Base-by-base conservation (phyloP, 73 alveolate species). In the Symbiodinium natans region DNA sequence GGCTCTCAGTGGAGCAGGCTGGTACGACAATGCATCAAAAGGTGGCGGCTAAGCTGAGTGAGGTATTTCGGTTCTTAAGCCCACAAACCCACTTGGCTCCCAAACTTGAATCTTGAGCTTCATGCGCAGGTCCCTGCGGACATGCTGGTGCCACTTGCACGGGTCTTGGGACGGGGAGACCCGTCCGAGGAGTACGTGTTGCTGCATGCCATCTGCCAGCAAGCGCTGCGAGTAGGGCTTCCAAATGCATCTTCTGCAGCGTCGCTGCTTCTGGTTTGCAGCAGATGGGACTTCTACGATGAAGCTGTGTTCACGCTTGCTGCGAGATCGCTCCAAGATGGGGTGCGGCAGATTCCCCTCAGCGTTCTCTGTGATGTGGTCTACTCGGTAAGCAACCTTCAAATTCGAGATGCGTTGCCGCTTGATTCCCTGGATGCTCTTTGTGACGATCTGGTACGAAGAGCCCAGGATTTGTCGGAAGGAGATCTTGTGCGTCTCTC, bases 181-280 rank as follows among this genome's bases (percentile, higher is more conserved):
- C 86, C 41, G 7, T 46, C 13, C 86, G 41, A 75, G n/a, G 96
- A 90, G 77, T 90, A n/a, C 27, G 87, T 90, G 39, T 21, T 90
- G 87, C 86, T 90, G 48, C 96, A 90, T 36, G 96, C 86, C 39
- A 39, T 90, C 4, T 63, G 88, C 87, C 96, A 84, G 25, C 96
- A 33, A 63, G 88, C 40, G 46, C 73, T 88, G 42, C 29, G 19
- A 2, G 46, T 25, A 27, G 86, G 86, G n/a, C 41, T 39, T 25
- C 42, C 75, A 42, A 68, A 40, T n/a, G 88, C 96, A 4, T 38
- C 29, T 8, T 87, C 75, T 13, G 96, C 96, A 3, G 48, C 75
- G 73, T 29, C 48, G 27, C 48, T 90, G 38, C 46, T 90, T 36
- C 19, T 29, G n/a, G 87, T 41, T 3, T 90, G 88, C 87, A 87